Evolutionary conservation across 805 yeast species (phyloP).

Genomic region (Nakazawaea laoshanensis): DNA sequence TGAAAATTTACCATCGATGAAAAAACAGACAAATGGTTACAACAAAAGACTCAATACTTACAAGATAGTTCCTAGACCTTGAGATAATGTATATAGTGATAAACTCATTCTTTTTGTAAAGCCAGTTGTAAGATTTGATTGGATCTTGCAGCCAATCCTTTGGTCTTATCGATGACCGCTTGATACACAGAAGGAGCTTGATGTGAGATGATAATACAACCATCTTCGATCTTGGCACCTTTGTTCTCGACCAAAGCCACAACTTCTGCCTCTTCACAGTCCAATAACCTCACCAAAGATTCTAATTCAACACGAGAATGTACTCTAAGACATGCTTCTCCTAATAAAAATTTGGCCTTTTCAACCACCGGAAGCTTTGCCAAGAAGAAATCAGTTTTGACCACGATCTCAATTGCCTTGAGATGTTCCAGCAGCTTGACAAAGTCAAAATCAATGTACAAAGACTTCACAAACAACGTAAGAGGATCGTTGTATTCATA

Average conservation of each 20-base stretch:
- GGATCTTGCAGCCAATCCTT: slow-evolving; percentile 52
- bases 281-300: slow-evolving; percentile 34
- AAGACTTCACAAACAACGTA: slow-evolving; percentile 43
- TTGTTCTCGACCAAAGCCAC: slow-evolving; percentile 33
- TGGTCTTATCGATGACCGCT: slow-evolving; percentile 61
- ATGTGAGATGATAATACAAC: slow-evolving; percentile 42
- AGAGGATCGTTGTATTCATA: slow-evolving; percentile 63
- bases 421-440: slow-evolving; percentile 41
- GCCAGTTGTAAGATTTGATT: slow-evolving; percentile 46
- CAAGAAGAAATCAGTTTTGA: slow-evolving; percentile 52
- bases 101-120: slow-evolving; percentile 20
- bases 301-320: slow-evolving; percentile 40
- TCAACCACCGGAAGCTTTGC: slow-evolving; percentile 33
- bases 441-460: slow-evolving; percentile 53
- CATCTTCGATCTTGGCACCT: slow-evolving; percentile 47
- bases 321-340: slow-evolving; percentile 47
- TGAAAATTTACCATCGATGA: slow-evolving; percentile 22
- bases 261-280: no score
- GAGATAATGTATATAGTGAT: slow-evolving; percentile 9
- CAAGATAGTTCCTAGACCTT: slow-evolving; percentile 23
- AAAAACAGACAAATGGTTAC: slow-evolving; percentile 10
- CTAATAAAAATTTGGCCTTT: slow-evolving; percentile 39
- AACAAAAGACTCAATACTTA: slow-evolving; percentile 12
- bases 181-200: slow-evolving; percentile 52
- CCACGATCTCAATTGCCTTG: slow-evolving; percentile 34